These are phyloP conservation scores for Puccinia triticina DNA, from an alignment of 1,284 basidiomycete species.

Conservation along the genomic window DNA sequence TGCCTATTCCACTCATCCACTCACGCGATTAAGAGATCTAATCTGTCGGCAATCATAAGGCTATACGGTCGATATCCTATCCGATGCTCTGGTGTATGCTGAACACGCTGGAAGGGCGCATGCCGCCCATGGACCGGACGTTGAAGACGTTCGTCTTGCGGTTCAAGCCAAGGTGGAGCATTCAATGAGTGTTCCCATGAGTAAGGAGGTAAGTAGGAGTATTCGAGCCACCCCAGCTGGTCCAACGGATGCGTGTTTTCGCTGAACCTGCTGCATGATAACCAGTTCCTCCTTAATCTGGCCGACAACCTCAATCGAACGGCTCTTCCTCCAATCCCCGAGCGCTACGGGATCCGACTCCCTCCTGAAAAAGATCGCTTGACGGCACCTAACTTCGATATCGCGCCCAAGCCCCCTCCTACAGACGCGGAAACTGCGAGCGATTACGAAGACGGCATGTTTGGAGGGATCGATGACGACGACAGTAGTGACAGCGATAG, in stretches of 20 bases:
- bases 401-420: constrained; percentile 82
- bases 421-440: constrained; percentile 67
- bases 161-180: constrained; percentile 91
- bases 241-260: neutral
- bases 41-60: constrained; percentile 58
- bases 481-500: constrained; percentile 49
- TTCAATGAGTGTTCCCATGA: constrained; percentile 88
- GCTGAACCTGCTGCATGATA: neutral
- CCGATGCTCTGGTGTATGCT: constrained; percentile 86
- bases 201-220: constrained; percentile 78
- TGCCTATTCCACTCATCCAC: constrained; percentile 25
- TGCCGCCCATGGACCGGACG: constrained; percentile 68
- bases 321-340: constrained; percentile 87
- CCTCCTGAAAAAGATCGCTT: constrained; percentile 81
- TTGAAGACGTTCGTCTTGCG: constrained; percentile 87
- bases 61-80: constrained; percentile 87
- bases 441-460: constrained; percentile 75
- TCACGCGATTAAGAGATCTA: constrained; percentile 23
- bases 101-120: constrained; percentile 83
- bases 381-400: constrained; percentile 86
- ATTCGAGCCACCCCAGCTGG: constrained; percentile 1
- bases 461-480: constrained; percentile 67
- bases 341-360: constrained; percentile 88
- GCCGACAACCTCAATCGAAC: constrained; percentile 86
- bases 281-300: constrained; percentile 81